phyloP scores from a whole-genome alignment of 257 asterid genomes.

The Ligustrum vulgare region DNA sequence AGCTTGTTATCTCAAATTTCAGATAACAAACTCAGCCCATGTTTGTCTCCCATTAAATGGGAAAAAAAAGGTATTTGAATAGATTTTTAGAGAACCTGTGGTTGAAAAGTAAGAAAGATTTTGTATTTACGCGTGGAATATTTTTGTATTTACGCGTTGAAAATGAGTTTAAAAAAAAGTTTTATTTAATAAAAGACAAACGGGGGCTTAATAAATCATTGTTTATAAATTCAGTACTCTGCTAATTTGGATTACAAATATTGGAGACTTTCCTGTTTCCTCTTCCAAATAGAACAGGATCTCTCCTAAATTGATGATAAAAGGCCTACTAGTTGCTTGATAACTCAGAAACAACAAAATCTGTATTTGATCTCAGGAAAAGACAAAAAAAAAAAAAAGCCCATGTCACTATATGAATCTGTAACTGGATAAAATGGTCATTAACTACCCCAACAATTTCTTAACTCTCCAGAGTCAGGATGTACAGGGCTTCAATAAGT shows the following conservation, averaged over 20 bases:
- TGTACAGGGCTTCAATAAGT: background rate
- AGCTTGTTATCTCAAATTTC: background rate
- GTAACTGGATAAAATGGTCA: background rate
- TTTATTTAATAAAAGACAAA: too few relatives aligned
- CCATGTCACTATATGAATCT: too few relatives aligned
- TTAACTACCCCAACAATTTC: background rate
- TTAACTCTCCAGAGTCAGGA: background rate
- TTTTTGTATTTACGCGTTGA: too few relatives aligned
- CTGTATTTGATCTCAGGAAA: background rate
- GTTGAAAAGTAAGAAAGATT: too few relatives aligned
- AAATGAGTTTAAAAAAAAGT: too few relatives aligned
- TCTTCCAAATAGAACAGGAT: background rate
- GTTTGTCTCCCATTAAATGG: too few relatives aligned
- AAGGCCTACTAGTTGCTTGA: background rate
- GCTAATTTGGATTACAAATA: background rate
- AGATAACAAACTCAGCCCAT: too few relatives aligned
- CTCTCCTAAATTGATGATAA: background rate
- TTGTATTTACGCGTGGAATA: too few relatives aligned
- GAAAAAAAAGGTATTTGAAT: too few relatives aligned
- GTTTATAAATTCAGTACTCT: background rate
- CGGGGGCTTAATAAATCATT: background rate
- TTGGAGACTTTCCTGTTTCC: background rate
- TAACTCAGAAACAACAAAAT: background rate
- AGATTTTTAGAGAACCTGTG: too few relatives aligned
- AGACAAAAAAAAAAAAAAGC: background rate